Evolutionary conservation across 768 basidiomycete species (phyloP).

Genomic region (Xanthoconium stramineum): DNA sequence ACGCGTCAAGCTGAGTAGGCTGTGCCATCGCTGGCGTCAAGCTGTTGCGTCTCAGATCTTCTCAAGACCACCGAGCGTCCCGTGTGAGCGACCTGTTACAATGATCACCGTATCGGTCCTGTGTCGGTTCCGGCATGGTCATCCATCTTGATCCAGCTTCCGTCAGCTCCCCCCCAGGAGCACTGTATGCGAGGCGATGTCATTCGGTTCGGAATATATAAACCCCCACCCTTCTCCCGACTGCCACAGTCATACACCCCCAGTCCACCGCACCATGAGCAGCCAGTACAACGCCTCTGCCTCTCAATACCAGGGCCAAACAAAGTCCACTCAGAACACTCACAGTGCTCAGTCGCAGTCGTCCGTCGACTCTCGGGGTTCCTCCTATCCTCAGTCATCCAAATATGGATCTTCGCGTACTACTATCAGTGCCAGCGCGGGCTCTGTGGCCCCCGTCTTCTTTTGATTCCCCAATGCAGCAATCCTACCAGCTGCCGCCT

Average conservation of each 20-base stretch:
- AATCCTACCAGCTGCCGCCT: neutral
- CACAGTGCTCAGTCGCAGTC: conserved; percentile 20
- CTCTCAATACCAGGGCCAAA: conserved; percentile 17
- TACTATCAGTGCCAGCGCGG: conserved; percentile 49
- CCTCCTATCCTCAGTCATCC: conserved; percentile 26
- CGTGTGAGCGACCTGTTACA: conserved; percentile 19
- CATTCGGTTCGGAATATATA: conserved; percentile 23
- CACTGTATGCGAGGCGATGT: conserved; percentile 27
- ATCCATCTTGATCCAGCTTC: conserved; percentile 21
- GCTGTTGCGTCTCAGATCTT: conserved; percentile 12
- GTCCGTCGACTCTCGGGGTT: conserved; percentile 16
- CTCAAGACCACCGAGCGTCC: conserved; percentile 3
- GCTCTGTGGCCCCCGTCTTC: conserved; percentile 53
- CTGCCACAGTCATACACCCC: neutral
- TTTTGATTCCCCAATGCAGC: conserved; percentile 40
- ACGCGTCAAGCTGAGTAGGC: conserved; percentile 12
- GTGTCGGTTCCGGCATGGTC: conserved; percentile 30
- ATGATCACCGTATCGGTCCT: conserved; percentile 22
- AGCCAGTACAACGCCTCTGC: conserved; percentile 22
- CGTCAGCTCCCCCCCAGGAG: conserved; percentile 13
- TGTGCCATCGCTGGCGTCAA: conserved; percentile 18
- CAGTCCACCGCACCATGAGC: conserved; percentile 20
- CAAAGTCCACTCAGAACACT: conserved; percentile 20
- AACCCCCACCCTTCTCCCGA: conserved; percentile 9
- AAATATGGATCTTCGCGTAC: conserved; percentile 26